Evolutionary conservation across 2,329 filamentous ascomycete genomes (phyloP).

Genomic region (Fusarium guadeloupense): DNA sequence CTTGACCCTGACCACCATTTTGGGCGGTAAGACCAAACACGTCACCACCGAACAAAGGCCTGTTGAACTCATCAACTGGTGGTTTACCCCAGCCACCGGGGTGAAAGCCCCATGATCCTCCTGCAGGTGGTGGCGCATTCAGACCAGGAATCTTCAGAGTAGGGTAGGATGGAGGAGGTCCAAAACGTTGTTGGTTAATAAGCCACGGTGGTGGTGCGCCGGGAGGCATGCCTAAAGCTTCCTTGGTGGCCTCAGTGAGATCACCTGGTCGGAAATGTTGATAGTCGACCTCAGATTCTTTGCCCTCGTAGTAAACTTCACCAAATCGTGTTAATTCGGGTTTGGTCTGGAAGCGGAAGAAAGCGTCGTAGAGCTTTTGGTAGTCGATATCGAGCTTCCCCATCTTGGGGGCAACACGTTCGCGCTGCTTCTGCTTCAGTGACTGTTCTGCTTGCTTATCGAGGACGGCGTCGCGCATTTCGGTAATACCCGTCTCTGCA

Average conservation of each 20-base stretch:
- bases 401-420: conserved; percentile 94
- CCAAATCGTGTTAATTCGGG: conserved; percentile 93
- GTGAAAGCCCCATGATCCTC: conserved; percentile 93
- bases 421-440: conserved; percentile 94
- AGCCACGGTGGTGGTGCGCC: conserved; percentile 96
- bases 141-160: conserved; percentile 94
- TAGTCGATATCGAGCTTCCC: conserved; percentile 98
- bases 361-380: conserved; percentile 96
- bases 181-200: conserved; percentile 94
- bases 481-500: conserved; percentile 93
- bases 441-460: conserved; percentile 95
- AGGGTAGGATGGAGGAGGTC: conserved; percentile 92
- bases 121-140: conserved; percentile 89
- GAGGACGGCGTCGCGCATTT: conserved; percentile 96
- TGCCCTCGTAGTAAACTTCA: conserved; percentile 99
- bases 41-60: conserved; percentile 91
- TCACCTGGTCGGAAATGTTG: conserved; percentile 91
- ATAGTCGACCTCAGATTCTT: conserved; percentile 96
- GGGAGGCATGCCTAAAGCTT: conserved; percentile 92
- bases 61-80: conserved; percentile 91
- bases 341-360: conserved; percentile 98
- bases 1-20: conserved; percentile 50
- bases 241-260: conserved; percentile 86
- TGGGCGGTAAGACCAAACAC: conserved; percentile 80
- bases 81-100: conserved; percentile 97